Evolutionary conservation across 139 green algal species (phyloP), one percentile per base, ranked within the genome.

Genomic region (Chlamydomonas incerta): DNA sequence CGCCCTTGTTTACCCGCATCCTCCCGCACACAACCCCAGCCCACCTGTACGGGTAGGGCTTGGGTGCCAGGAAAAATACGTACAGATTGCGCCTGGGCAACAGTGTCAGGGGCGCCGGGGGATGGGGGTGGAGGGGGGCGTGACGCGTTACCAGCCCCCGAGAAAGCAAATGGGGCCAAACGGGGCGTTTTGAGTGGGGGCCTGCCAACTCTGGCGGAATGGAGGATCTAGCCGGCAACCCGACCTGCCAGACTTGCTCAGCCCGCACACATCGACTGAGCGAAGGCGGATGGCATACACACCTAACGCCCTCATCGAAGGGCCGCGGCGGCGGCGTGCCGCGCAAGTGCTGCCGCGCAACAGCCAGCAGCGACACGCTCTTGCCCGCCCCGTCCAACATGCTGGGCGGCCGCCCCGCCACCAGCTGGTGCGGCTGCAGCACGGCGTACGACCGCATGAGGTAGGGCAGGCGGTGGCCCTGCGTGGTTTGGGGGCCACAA

Each of bases 271-370:
- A n/a, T n/a, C n/a, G n/a, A n/a, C n/a, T n/a, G n/a, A n/a, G n/a
- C n/a, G n/a, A n/a, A n/a, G n/a, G n/a, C n/a, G n/a, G n/a, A n/a
- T n/a, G n/a, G n/a, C n/a, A n/a, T n/a, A n/a, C n/a, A n/a, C n/a
- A n/a, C n/a, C n/a, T n/a, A n/a, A n/a, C n/a, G n/a, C 80, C 80
- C 66, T 68, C 67, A 11, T 76, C 66, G 67, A 85, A 85, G 47
- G 80, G 80, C 13, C 66, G 66, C 14, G 80, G 80, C 8, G 67
- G 80, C 21, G 31, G 15, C 67, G 18, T 33, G 24, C 80, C 80
- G 29, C 33, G 31, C 67, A 50, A 70, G 66, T 68, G 50, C 14
- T 57, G 50, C n/a, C 50, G 31, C 13, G 46, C 35, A 23, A 83
- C 33, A 1, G 33, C 5, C 41, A 9, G 8, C 29, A 83, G 34